Conservation (phyloP, 768 basidiomycete genomes). For the Gloeopeniophorella convolvens region DNA sequence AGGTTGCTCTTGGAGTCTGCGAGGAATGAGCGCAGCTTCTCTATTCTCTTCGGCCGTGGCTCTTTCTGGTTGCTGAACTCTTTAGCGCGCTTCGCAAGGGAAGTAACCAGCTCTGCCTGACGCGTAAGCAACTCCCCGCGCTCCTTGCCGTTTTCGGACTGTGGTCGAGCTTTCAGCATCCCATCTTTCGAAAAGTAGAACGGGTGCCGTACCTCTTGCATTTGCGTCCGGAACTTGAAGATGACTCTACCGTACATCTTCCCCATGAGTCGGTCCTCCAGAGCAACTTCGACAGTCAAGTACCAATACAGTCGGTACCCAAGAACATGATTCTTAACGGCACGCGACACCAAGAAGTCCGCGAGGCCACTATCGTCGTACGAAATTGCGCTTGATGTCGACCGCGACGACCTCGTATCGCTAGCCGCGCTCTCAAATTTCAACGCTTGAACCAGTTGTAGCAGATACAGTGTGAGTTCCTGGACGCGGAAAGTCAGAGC, state of each 20-base stretch:
- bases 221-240: slow-evolving; percentile 83
- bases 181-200: background rate
- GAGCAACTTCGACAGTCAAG: slow-evolving; percentile 90
- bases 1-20: slow-evolving; percentile 82
- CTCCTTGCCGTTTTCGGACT: slow-evolving; percentile 72
- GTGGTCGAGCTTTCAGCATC: background rate
- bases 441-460: slow-evolving; percentile 96
- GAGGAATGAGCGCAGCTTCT: slow-evolving; percentile 81
- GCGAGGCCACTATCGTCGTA: slow-evolving; percentile 91
- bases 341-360: slow-evolving; percentile 84
- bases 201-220: slow-evolving; percentile 60
- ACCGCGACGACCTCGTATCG: slow-evolving; percentile 70
- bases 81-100: slow-evolving; percentile 76
- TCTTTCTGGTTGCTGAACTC: slow-evolving; percentile 90
- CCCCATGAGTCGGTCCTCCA: slow-evolving; percentile 49
- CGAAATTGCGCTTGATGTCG: slow-evolving; percentile 66
- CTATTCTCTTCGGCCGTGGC: slow-evolving; percentile 93
- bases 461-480: slow-evolving; percentile 88
- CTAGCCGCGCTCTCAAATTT: slow-evolving; percentile 87
- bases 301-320: slow-evolving; percentile 98
- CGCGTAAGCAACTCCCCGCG: slow-evolving; percentile 85
- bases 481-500: slow-evolving; percentile 29
- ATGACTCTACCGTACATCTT: slow-evolving; percentile 43
- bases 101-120: slow-evolving; percentile 85
- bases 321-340: slow-evolving; percentile 73